Evolutionary conservation across 2,329 filamentous ascomycete genomes (phyloP), one percentile per base, ranked within the genome.

Genomic region (Alternaria arborescens): DNA sequence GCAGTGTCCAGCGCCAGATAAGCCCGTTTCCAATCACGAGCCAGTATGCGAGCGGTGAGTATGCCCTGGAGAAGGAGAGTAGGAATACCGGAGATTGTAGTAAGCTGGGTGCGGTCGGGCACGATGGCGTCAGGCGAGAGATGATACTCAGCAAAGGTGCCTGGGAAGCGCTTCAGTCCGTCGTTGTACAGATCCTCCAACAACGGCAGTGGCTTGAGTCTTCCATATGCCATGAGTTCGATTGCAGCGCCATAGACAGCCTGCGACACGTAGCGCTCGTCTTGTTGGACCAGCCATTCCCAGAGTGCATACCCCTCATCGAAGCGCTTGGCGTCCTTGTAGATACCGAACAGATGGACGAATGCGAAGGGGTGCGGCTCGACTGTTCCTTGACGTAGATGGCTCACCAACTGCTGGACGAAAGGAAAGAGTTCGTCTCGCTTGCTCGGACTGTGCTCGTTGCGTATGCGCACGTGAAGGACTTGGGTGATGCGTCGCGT

Each of bases 1-100:
- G 77, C 76, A 10, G 82, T 81, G 67, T 86, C 84, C 3, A 86
- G 72, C 5, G 78, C 80, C 18, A 86, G 75, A 61, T 86, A 86
- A 2, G 83, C 82, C 10, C 77, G 78, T 38, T 73, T 78, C 74
- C 82, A 82, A 52, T 85, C 81, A 18, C 81, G 79, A 32, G 76
- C 69, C 5, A 82, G 66, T 3, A 85, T 61, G 42, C 84, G 79
- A 4, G 84, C 84, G 2, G 77, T 80, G 43, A 81, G 70, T 44
- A 86, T 85, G 6, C 82, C 81, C 62, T 83, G 81, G 3, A 86
- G 71, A 11, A 86, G 72, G 22, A 73, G 70, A 18, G 81, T 76
- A 3, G 81, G 79, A 11, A 83, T 73, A 24, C 78, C 79, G 18
- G 66, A 59, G 40, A 80, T 70, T 24, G 55, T 56, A 12, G 70